These are phyloP conservation scores for Saccharomycopsis fibuligera DNA, from an alignment of 805 yeast species.

Conservation along the genomic window DNA sequence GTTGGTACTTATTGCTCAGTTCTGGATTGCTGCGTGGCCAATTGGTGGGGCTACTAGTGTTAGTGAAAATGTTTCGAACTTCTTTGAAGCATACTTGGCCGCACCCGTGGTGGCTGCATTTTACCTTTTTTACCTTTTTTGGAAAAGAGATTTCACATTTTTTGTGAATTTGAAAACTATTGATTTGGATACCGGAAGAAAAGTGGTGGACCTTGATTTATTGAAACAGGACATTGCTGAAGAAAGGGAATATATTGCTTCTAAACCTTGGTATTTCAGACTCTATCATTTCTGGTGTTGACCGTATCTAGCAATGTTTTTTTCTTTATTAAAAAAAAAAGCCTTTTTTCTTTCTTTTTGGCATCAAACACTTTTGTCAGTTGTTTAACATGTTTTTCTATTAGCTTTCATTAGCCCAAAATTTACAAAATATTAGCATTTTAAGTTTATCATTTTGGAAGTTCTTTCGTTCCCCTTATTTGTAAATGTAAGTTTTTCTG, in stretches of 20 bases:
- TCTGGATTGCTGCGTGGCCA: conserved; percentile 80
- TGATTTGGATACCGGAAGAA: conserved; percentile 60
- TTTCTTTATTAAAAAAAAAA: too few relatives aligned
- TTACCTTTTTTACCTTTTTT: conserved; percentile 52
- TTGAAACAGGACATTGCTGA: conserved; percentile 47
- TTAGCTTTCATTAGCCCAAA: too few relatives aligned
- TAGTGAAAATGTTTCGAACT: conserved; percentile 44
- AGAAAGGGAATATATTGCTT: conserved; percentile 36
- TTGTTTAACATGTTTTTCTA: too few relatives aligned
- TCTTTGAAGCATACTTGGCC: conserved; percentile 64
- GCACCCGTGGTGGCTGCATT: conserved; percentile 54
- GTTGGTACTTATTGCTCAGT: conserved; percentile 64
- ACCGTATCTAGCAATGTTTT: too few relatives aligned
- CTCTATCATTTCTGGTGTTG: conserved; percentile 42
- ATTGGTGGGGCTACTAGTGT: conserved; percentile 34
- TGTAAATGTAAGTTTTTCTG: too few relatives aligned
- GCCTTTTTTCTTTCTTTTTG: too few relatives aligned
- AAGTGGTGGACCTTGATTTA: conserved; percentile 47
- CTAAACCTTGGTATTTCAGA: conserved; percentile 44
- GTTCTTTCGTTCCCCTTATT: too few relatives aligned
- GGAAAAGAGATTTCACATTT: conserved; percentile 37
- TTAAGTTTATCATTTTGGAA: too few relatives aligned
- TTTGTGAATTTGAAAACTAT: conserved; percentile 42
- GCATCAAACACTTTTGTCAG: too few relatives aligned
- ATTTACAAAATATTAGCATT: too few relatives aligned